Conservation (phyloP, 139 green algal species). For the Haematococcus lacustris region DNA sequence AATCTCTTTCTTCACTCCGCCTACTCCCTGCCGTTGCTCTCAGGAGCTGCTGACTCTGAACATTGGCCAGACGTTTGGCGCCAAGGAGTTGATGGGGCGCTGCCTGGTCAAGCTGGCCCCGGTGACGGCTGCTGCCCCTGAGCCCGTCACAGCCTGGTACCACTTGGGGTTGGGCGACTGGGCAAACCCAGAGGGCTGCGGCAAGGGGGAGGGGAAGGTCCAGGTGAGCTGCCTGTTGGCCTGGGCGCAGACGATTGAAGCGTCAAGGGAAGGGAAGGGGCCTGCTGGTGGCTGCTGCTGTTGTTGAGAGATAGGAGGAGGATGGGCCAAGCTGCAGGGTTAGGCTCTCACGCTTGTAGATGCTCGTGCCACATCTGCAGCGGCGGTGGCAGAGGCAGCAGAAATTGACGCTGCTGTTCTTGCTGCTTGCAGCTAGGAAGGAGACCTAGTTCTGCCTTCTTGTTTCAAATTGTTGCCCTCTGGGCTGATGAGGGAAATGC, state of each 20-base stretch:
- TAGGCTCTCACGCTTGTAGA: not conserved
- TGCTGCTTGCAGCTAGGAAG: too few species aligned
- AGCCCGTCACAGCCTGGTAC: conserved; percentile 1
- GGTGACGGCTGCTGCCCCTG: conserved; percentile 1
- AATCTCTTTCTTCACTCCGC: too few species aligned
- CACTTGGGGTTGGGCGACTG: conserved; percentile 6
- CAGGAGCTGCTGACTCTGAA: conserved; percentile 9
- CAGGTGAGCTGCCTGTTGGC: not conserved
- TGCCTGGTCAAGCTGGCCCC: conserved; percentile 2
- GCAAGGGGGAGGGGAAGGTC: not conserved
- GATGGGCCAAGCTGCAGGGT: not conserved
- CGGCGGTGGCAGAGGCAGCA: not conserved
- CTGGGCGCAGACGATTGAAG: not conserved
- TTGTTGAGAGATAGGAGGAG: not conserved
- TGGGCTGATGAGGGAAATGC: not conserved
- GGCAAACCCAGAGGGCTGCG: conserved; percentile 5
- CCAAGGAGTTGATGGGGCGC: conserved; percentile 5
- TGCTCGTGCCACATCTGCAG: not conserved
- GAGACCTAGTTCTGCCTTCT: too few species aligned
- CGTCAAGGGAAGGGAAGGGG: not conserved
- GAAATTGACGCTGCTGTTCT: not conserved
- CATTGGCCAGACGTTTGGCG: not conserved
- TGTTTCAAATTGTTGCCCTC: too few species aligned
- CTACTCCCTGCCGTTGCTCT: too few species aligned
- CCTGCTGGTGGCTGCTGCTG: not conserved